Evolutionary conservation across 1,284 basidiomycete genomes (phyloP), one percentile per base, ranked within the genome.

Genomic region (Fomes fomentarius): DNA sequence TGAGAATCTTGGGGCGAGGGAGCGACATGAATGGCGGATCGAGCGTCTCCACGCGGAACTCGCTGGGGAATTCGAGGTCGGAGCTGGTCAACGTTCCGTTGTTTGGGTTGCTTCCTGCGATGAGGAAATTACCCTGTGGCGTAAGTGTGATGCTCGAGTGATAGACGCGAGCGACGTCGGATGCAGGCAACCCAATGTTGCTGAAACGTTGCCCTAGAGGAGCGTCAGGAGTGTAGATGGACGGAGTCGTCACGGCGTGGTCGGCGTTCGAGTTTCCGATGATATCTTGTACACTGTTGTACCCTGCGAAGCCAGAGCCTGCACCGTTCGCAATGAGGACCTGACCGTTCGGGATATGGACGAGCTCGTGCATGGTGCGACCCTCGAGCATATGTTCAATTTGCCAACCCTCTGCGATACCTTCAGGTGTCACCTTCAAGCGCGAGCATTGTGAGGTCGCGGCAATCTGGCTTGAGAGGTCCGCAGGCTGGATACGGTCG

Each of bases 321-420:
- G 67, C 79, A n/a, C 77, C 81, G 60, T 81, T 82, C 41, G 74
- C 70, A 52, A 83, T 76, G 31, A 82, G 62, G 10, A 81, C 62
- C 59, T 78, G 71, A 4, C 81, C 82, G 55, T 79, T 78, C 1
- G 82, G 82, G n/a, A 82, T 67, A 19, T 82, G 71, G 25, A 84
- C 57, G 33, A 76, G 68, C 60, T 78, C 76, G 7, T 73, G 73
- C 80, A 83, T 81, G 31, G 76, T 73, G 15, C 78, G 61, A 2
- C 21, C 43, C 52, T 65, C 63, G 28, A 65, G 52, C 63, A 65
- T 65, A 34, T 63, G 58, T 42, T 65, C 63, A 15, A 65, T 56
- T 24, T 56, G 52, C 63, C 63, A 65, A 25, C 63, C 62, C 21
- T 53, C 52, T n/a, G 47, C 44, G 45, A 63, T 63, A 19, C 62